Evolutionary conservation across 1,284 basidiomycete genomes (phyloP), one percentile per base, ranked within the genome.

Genomic region (Tilletiaria anomala): DNA sequence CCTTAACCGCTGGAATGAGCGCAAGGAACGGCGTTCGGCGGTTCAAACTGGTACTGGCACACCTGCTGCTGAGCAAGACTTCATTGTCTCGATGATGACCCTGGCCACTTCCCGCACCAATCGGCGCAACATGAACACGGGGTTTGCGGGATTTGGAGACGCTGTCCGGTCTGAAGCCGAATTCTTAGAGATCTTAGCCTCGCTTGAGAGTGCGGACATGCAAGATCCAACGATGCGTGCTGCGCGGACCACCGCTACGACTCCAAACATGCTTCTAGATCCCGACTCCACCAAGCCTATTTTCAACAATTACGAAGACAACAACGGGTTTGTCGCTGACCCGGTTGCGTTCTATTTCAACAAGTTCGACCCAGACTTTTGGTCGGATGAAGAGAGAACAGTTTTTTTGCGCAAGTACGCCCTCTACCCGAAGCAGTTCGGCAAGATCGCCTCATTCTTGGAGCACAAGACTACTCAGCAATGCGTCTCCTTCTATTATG

Each of bases 131-230:
- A 44, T 43, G 5, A 50, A 52, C 32, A 32, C 48, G 3, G 60
- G 56, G 4, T 50, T 53, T 19, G 47, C 54, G 11, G 58, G 55
- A 12, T 73, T 86, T 48, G 85, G 86, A 17, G 89, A 96, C 67
- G 80, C 84, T 5, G 88, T 91, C 10, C 78, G 86, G 2, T 88
- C 87, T 15, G 91, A 96, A 67, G 76, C 93, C 43, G 91, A 96
- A 72, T 89, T 94, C 77, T 83, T 94, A 60, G 87, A 89, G 69
- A 89, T 96, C 61, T 80, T 96, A 42, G 86, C 85, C 10, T 87
- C 80, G 57, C 72, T 94, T 31, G 88, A 87, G 36, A 84, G 82
- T 53, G 85, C 89, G 50, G 89, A 91, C 51, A 78, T 85, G 43
- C 86, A 82, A 35, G 88, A 96, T 68, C 87, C 89, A 0, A 83